Conservation (phyloP, 2,329 filamentous ascomycete genomes). For the Diaporthe capsici region DNA sequence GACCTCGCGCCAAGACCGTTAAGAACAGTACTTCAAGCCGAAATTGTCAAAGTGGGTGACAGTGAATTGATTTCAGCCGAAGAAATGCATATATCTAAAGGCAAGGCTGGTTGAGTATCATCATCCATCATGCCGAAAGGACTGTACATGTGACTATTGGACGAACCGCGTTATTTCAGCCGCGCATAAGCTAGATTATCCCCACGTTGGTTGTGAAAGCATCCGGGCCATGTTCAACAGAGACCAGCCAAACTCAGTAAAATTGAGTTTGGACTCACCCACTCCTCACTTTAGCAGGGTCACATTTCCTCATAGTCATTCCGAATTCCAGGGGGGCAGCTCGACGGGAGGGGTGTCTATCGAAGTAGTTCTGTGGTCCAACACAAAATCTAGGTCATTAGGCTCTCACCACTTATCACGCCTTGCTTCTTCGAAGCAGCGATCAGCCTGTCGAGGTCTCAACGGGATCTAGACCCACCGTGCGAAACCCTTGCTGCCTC, state of each 20-base stretch:
- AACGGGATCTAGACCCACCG: not conserved
- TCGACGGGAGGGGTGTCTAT: not conserved
- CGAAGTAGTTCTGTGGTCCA: not conserved
- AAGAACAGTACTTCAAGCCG: too few species aligned
- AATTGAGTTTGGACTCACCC: not conserved
- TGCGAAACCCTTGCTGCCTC: slow-evolving; percentile 14
- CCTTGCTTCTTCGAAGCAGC: slow-evolving; percentile 6
- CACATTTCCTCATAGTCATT: not conserved
- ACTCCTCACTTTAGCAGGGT: not conserved
- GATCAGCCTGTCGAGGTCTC: slow-evolving; percentile 3
- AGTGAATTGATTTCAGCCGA: too few species aligned
- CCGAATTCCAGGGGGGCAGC: not conserved
- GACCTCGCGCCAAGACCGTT: too few species aligned
- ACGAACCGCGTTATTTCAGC: too few species aligned
- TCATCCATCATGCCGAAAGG: too few species aligned
- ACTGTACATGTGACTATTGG: too few species aligned
- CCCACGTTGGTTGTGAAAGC: too few species aligned
- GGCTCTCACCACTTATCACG: not conserved
- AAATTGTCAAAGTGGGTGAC: too few species aligned
- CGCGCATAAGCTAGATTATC: too few species aligned
- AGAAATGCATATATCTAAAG: too few species aligned
- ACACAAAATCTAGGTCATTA: not conserved
- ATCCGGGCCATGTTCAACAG: not conserved
- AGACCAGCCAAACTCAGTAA: not conserved
- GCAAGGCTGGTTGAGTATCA: too few species aligned